Base-by-base conservation (phyloP, 768 basidiomycete species). In the Mycena polygramma region DNA sequence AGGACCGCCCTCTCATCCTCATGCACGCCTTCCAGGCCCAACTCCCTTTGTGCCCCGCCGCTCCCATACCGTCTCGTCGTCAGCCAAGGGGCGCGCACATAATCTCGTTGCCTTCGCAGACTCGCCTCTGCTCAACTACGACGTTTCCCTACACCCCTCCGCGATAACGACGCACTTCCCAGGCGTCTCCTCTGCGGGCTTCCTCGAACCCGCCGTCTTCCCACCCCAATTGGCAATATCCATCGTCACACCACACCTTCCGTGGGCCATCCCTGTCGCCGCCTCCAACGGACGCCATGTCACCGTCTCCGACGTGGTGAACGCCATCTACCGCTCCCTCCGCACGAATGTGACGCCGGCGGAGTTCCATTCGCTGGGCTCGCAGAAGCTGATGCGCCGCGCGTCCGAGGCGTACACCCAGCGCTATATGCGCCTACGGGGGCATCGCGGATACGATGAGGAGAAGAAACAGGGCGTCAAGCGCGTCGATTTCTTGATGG, bases 401-500 rank as follows among this genome's bases (percentile, higher is more conserved):
- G 78, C 83, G 10, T 72, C 77, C 0, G 70, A 52, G n/a, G 80
- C 81, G 45, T 85, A 80, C 70, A 78, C 76, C 35, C 54, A 41
- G 4, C 77, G 84, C 6, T 79, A 76, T 53, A 58, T 68, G 11
- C 77, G 76, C 13, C 74, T 78, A 19, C 57, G 68, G 0, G 73
- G 77, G 2, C 67, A 74, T 2, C 75, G 71, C 57, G 74, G 63
- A 1, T 77, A 75, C 24, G 77, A 67, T 19, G 77, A 77, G 35
- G 81, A 83, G 73, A 74, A 77, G 70, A 73, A 65, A 1, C 80
- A 79, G 71, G 81, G 79, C 0, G 72, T 84, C n/a, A 83, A 81
- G 69, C 77, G 83, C 53, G 81, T 84, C 0, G 83, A 84, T 75
- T 84, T 84, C 67, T 73, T 84, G 57, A 73, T 76, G 48, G 78